Conservation (phyloP, 345 rosid species). For the Brassica carinata region DNA sequence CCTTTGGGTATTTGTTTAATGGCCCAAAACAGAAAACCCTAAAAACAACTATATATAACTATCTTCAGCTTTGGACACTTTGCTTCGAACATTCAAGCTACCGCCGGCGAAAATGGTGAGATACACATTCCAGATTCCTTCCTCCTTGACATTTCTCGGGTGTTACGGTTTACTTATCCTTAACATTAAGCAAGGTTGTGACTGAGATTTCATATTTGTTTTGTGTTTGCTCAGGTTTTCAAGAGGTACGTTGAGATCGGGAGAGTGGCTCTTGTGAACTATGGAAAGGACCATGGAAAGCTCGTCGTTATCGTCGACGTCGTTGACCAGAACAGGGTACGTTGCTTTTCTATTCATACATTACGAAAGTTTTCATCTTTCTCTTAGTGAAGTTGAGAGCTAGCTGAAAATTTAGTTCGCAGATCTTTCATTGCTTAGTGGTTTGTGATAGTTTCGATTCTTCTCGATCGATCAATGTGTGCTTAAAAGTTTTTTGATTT, state of each 20-base stretch:
- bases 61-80: not conserved
- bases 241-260: slow-evolving; percentile 95
- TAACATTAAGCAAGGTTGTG: not conserved
- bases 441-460: not conserved
- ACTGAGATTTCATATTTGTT: not conserved
- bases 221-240: slow-evolving; percentile 56
- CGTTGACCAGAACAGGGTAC: slow-evolving; percentile 83
- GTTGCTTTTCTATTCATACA: not conserved
- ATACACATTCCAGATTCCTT: not conserved
- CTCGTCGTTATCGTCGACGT: slow-evolving; percentile 94
- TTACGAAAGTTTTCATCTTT: not conserved
- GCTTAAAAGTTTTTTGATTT: too few species aligned
- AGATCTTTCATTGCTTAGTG: not conserved
- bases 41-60: not conserved
- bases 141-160: not conserved
- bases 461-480: not conserved
- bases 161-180: not conserved
- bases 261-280: slow-evolving; percentile 86
- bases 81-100: slow-evolving; percentile 11
- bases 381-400: not conserved
- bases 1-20: not conserved
- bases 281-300: slow-evolving; percentile 80
- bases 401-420: not conserved
- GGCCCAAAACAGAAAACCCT: slow-evolving; percentile 17
- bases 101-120: slow-evolving; percentile 42